phyloP scores from a whole-genome alignment of 1,139 yeast genomes.

The Kodamaea arcana region DNA sequence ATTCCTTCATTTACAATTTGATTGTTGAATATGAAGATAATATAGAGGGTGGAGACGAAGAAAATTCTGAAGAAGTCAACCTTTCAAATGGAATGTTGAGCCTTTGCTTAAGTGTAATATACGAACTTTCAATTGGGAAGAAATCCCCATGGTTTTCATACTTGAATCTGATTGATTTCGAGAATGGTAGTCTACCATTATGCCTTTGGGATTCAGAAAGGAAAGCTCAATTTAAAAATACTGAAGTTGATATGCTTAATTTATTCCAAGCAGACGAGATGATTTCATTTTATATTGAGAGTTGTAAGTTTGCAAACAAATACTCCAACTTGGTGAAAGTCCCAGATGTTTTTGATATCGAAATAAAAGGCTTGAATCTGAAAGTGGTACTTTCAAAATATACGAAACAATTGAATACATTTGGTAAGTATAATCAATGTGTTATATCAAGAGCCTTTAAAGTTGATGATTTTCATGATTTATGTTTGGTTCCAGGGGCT shows the following conservation, averaged over 20 bases:
- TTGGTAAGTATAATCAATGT: conserved; percentile 52
- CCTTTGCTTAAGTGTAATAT: conserved; percentile 63
- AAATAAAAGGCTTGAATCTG: not conserved
- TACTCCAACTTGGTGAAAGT: conserved; percentile 24
- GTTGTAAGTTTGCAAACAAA: conserved; percentile 45
- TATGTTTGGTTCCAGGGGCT: conserved; percentile 85
- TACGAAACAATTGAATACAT: conserved; percentile 27
- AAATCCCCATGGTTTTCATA: conserved; percentile 77
- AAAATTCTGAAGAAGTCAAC: conserved; percentile 22
- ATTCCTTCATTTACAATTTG: conserved; percentile 64
- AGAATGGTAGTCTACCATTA: conserved; percentile 46
- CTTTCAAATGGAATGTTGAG: conserved; percentile 55
- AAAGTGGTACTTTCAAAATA: conserved; percentile 7
- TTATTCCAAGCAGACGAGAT: conserved; percentile 60
- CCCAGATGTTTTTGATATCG: conserved; percentile 35
- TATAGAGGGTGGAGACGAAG: conserved; percentile 9
- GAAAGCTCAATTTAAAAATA: conserved; percentile 49
- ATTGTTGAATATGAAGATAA: conserved; percentile 48
- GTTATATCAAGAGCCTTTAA: conserved; percentile 78
- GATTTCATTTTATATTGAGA: conserved; percentile 47
- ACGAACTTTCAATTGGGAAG: conserved; percentile 52
- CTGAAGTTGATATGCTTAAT: conserved; percentile 65
- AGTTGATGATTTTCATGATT: conserved; percentile 69
- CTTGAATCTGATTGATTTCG: conserved; percentile 50
- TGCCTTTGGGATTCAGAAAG: conserved; percentile 60